phyloP scores from a whole-genome alignment of 2,329 filamentous ascomycete species.

The Trichoderma sp. region DNA sequence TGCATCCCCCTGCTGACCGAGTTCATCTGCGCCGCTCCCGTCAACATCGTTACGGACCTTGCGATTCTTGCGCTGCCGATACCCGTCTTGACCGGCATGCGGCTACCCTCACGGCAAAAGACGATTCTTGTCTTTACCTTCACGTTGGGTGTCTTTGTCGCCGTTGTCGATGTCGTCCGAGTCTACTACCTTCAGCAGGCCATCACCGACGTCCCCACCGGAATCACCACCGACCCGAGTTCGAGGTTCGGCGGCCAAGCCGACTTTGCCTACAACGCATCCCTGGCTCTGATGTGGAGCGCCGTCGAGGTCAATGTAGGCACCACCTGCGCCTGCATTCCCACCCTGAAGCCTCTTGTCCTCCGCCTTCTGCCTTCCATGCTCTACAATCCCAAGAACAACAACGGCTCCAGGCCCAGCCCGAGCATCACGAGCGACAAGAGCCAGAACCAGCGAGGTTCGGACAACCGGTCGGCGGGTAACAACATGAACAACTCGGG shows the following conservation, averaged over 20 bases:
- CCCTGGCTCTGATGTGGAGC: slow-evolving; percentile 89
- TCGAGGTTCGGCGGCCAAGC: slow-evolving; percentile 55
- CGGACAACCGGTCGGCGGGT: slow-evolving; percentile 36
- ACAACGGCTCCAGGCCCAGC: slow-evolving; percentile 38
- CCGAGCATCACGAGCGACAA: slow-evolving; percentile 37
- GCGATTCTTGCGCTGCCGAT: slow-evolving; percentile 86
- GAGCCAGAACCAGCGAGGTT: slow-evolving; percentile 38
- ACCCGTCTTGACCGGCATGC: slow-evolving; percentile 84
- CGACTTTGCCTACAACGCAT: slow-evolving; percentile 72
- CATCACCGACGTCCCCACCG: slow-evolving; percentile 48
- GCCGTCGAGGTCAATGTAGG: slow-evolving; percentile 88
- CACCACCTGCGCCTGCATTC: slow-evolving; percentile 89
- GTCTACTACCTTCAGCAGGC: slow-evolving; percentile 88
- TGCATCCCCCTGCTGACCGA: slow-evolving; percentile 64
- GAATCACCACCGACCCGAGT: slow-evolving; percentile 42
- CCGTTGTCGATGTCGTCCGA: slow-evolving; percentile 83
- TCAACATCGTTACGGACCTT: slow-evolving; percentile 90
- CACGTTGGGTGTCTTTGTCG: slow-evolving; percentile 81
- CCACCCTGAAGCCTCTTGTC: slow-evolving; percentile 84
- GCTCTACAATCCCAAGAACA: slow-evolving; percentile 53
- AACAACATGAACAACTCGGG: slow-evolving; percentile 29
- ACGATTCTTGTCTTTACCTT: slow-evolving; percentile 86
- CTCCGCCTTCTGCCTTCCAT: slow-evolving; percentile 63
- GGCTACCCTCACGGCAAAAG: slow-evolving; percentile 82
- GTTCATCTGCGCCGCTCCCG: slow-evolving; percentile 75